Evolutionary conservation across 441 rosid species (phyloP), one percentile per base, ranked within the genome.

Genomic region (Manihot esculenta): DNA sequence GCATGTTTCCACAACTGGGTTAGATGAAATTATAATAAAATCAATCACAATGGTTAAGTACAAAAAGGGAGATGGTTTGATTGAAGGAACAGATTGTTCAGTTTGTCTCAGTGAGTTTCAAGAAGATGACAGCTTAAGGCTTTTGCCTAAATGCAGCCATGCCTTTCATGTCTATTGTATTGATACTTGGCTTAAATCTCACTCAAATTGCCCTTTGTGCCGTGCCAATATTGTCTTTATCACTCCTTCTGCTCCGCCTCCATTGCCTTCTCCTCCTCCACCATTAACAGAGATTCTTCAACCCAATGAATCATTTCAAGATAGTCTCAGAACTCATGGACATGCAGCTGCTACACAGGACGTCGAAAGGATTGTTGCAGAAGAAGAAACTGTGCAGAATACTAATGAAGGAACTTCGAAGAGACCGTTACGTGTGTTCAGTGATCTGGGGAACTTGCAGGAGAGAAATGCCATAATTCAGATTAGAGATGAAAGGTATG

Each of bases 171-270:
- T 92, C 10, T 80, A 77, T 15, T 94, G 99, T 76, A 90, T 94
- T 58, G 99, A 94, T 79, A 84, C 87, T 8, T 94, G 99, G 97
- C 97, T 94, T 10, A 81, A 67, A 56, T 86, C 92, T 76, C 99
- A 94, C 78, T 85, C 96, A 3, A 90, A 83, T 66, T 94, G 99
- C 78, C 99, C 99, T 0, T 72, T 94, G 65, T 92, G 97, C 65
- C 94, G 99, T 8, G 89, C 96, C 49, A 85, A 88, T 66, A 81
- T 89, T 38, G 66, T 80, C 21, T 75, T 74, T 60, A 18, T 78
- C 0, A 15, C 65, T 71, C 53, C 74, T 68, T 63, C 82, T 64
- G 80, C 58, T 3, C 44, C 68, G 18, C 78, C 55, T n/a, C 55
- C 60, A n/a, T 77, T 64, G 14, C 67, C 65, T 9, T 65, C 81